Conservation (phyloP, 495 filamentous ascomycete species). For the Pyronema omphalodes region DNA sequence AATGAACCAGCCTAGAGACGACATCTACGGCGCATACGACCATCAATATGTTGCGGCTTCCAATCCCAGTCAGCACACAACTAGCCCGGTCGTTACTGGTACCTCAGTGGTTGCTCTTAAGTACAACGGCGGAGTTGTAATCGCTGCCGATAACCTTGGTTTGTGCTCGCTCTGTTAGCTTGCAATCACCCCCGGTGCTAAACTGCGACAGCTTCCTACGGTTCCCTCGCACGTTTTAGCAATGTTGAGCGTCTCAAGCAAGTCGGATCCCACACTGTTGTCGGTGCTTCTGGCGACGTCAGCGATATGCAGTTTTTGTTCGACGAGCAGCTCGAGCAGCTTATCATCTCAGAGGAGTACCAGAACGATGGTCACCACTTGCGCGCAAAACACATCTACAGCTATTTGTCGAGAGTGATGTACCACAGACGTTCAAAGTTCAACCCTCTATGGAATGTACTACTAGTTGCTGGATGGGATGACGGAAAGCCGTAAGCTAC, state of each 20-base stretch:
- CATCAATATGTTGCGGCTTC: conserved; percentile 52
- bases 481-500: conserved; percentile 40
- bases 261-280: conserved; percentile 57
- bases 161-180: not conserved
- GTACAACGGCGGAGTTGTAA: conserved; percentile 87
- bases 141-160: conserved; percentile 95
- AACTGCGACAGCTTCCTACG: conserved; percentile 63
- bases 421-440: conserved; percentile 88
- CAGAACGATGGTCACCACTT: conserved; percentile 29
- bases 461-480: conserved; percentile 80
- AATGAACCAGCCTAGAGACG: conserved; percentile 66
- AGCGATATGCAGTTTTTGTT: conserved; percentile 92
- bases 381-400: conserved; percentile 49
- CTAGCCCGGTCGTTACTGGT: conserved; percentile 81
- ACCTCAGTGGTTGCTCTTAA: conserved; percentile 88
- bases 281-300: conserved; percentile 92
- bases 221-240: conserved; percentile 88
- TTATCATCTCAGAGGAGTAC: conserved; percentile 75
- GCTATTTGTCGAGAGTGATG: conserved; percentile 82
- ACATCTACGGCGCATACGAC: conserved; percentile 88
- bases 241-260: conserved; percentile 76
- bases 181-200: not conserved
- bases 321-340: conserved; percentile 67
- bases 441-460: conserved; percentile 91
- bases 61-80: conserved; percentile 58